Evolutionary conservation across 2,329 filamentous ascomycete species (phyloP).

Genomic region (Raffaelea arxii): DNA sequence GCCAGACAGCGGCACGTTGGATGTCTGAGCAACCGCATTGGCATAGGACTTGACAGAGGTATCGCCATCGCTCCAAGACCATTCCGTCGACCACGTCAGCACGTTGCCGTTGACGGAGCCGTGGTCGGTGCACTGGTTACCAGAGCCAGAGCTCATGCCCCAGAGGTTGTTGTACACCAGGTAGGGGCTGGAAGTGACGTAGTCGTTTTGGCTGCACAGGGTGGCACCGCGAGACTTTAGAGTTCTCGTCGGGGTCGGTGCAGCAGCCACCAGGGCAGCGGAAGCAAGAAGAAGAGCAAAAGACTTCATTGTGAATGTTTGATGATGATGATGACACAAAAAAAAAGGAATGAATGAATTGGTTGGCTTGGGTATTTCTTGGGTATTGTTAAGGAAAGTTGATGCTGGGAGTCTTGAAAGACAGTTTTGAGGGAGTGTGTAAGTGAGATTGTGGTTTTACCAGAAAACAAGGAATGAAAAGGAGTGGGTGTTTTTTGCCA

Average conservation of each 20-base stretch:
- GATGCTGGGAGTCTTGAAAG: too few relatives aligned
- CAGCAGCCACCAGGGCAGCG: conserved; percentile 3
- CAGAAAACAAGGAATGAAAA: too few relatives aligned
- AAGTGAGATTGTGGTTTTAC: too few relatives aligned
- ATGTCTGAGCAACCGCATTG: conserved; percentile 27
- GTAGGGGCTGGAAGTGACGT: conserved; percentile 23
- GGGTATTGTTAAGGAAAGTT: too few relatives aligned
- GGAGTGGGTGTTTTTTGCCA: too few relatives aligned
- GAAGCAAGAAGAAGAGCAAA: background rate
- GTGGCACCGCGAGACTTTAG: conserved; percentile 8
- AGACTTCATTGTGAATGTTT: background rate
- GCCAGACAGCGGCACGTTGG: conserved; percentile 22
- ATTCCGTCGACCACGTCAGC: conserved; percentile 32
- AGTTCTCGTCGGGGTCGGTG: conserved; percentile 1
- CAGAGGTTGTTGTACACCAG: conserved; percentile 45
- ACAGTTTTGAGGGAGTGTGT: too few relatives aligned
- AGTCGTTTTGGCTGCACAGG: conserved; percentile 10
- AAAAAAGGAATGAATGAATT: background rate
- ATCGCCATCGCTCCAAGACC: conserved; percentile 30
- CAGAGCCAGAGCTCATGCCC: conserved; percentile 27
- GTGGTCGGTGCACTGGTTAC: conserved; percentile 32
- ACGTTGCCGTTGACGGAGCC: conserved; percentile 22
- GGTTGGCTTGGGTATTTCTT: too few relatives aligned
- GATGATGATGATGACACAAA: background rate
- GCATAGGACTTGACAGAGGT: conserved; percentile 36